Base-by-base conservation (phyloP, 306 rosid species). In the Trifolium pratense region DNA sequence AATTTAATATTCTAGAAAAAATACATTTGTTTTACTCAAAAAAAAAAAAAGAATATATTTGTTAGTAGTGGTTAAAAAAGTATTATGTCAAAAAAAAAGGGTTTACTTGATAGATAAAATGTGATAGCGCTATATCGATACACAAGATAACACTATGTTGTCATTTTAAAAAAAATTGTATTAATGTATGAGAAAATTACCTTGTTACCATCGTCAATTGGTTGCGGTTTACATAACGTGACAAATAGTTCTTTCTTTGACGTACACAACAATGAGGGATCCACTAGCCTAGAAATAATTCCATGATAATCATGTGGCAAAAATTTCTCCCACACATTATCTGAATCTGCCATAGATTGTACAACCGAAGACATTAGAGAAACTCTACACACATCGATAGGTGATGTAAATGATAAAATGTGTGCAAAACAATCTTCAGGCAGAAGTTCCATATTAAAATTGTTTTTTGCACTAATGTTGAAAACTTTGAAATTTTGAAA, bases 391-490 rank as follows among this genome's bases (percentile, higher is more conserved):
- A 76, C 85, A 4, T 89, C 98, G 0, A 43, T 57, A 2, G 92
- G 87, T 17, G 89, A 76, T 23, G 91, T 80, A 12, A 86, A 59
- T 0, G 91, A 86, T 34, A 89, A 57, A 78, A 87, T 79, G 52
- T 66, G 84, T 8, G 80, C 81, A 23, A 86, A 77, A 55, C 96
- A 90, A 77, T 90, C 97, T 67, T 67, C 67, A 11, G 91, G 85
- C 43, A 87, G 26, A 31, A 39, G 18, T 66, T 87, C 90, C 76
- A 86, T 78, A 4, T 7, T 12, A 52, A 3, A 18, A 18, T 52
- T 4, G 37, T 6, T 17, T 52, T 52, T 52, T 43, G 13, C 49
- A 43, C 49, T 43, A 43, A 43, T 43, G 16, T 43, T 43, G 49
- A 43, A 43, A 43, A 43, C 16, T 13, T 43, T 43, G 49, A 43